Base-by-base conservation (phyloP, 2,329 filamentous ascomycete genomes). In the Fusarium sp. region DNA sequence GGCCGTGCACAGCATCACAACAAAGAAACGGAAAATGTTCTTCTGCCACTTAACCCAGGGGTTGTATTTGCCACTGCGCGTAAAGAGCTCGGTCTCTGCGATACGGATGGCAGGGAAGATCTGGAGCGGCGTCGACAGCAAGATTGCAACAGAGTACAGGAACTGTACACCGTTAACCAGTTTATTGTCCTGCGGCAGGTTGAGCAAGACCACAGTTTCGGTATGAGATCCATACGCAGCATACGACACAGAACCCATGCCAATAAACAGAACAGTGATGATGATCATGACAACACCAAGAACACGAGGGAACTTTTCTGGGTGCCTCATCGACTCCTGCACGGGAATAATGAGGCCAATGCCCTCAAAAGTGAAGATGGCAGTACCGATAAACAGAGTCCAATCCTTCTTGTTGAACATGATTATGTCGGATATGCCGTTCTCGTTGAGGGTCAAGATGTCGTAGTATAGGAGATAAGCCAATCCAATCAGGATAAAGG, bases 31-130 rank as follows among this genome's bases (percentile, higher is more conserved):
- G 84, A 97, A 99, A 34, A 92, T 84, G 74, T 99, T 99, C 89
- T 99, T 99, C 86, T 98, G 93, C 96, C 96, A 99, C 84, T 99
- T 99, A 84, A 99, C 97, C 77, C 93, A 96, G 1, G 94, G 94
- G 77, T 98, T 98, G 83, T 98, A 97, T 81, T 99, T 99, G 73
- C 96, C 94, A 67, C 94, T 97, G 76, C 92, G 88, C 24, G 93
- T 97, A 80, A 98, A 99, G 8, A 98, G 85, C 71, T 94, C 94
- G 73, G 97, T 97, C 81, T 97, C 94, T 34, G 93, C 94, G 76
- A 99, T 99, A 76, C 95, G 92, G 75, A 99, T 98, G 43, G 96
- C 96, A 0, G 96, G 96, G 85, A 98, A 99, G 72, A 99, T 94
- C 77, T 99, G 97, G 61, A 99, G 84, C 7, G 96, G 96, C 0